Conservation (phyloP, 306 rosid genomes). For the Sicyos edulis region DNA sequence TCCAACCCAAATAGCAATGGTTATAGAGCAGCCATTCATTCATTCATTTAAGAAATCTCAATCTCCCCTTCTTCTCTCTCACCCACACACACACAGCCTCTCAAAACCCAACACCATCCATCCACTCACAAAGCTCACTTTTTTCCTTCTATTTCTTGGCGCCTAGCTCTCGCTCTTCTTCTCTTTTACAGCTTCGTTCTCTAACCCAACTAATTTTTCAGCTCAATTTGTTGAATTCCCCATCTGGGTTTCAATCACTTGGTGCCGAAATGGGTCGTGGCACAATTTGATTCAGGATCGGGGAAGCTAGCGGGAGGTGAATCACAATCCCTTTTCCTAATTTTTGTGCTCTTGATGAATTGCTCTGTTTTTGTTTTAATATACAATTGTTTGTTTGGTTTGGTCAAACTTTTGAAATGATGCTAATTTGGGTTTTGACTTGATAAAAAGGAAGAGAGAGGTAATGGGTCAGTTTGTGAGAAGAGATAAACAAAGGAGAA, state of each 20-base stretch:
- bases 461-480: too few species aligned
- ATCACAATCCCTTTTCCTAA: background rate
- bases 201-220: background rate
- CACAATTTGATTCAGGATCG: background rate
- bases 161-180: background rate
- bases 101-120: background rate
- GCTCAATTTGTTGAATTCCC: background rate
- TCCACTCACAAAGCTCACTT: background rate
- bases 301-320: conserved; percentile 5
- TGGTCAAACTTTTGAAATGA: background rate
- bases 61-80: conserved; percentile 6
- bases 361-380: background rate
- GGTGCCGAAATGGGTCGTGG: background rate
- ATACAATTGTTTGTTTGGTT: background rate
- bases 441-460: background rate
- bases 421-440: background rate
- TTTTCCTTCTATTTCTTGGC: background rate
- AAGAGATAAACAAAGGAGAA: background rate
- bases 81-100: background rate
- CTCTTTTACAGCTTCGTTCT: too few species aligned
- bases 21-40: conserved; percentile 3
- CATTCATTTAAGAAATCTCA: background rate
- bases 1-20: background rate
- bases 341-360: background rate
- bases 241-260: conserved; percentile 3